Base-by-base conservation (phyloP, 2,329 filamentous ascomycete species). In the Ophiocordyceps camponoti-floridani region DNA sequence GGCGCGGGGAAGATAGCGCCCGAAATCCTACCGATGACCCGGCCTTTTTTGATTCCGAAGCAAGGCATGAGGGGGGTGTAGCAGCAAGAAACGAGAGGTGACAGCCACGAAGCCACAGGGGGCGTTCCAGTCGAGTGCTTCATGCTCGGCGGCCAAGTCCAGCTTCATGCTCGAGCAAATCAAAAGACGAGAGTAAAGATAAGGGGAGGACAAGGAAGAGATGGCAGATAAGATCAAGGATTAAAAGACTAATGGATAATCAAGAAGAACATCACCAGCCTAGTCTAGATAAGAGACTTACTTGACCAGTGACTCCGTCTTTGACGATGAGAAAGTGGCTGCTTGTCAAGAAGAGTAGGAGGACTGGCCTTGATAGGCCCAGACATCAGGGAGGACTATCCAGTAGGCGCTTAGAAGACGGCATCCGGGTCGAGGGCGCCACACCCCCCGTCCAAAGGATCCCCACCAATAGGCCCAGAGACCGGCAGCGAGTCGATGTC, bases 101-200 rank as follows among this genome's bases (percentile, higher is more conserved):
- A 60, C 47, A 72, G 61, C 66, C 68, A 73, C 48, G 67, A 67
- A 47, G 61, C 53, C 54, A 62, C 62, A 55, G 57, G 54, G 49
- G 67, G 56, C 53, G 66, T 62, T 54, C 59, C 61, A 58, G 58
- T 61, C 55, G 63, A 56, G 51, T 54, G 51, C 56, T 61, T 66
- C 64, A 68, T 69, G 49, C 54, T 60, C 56, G 46, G 45, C 46
- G 42, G 27, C 27, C 18, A 46, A 44, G 27, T 18, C 26, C 27
- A 44, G 45, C 45, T 33, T 48, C 49, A 49, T 50, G 45, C 46
- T 50, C 31, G 42, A 50, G 45, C 46, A 42, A 47, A 47, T 44
- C 33, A 43, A 42, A 45, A 47, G 45, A 40, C 38, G 23, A 43
- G 43, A 46, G 37, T 45, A 44, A 44, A 45, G 37, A 50, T 43